A percentile compares a stretch with the other conserved stretches of the same genome.
These are phyloP conservation scores for Candida hispaniensis DNA, from an alignment of 805 yeast species.

Conservation along the genomic window DNA sequence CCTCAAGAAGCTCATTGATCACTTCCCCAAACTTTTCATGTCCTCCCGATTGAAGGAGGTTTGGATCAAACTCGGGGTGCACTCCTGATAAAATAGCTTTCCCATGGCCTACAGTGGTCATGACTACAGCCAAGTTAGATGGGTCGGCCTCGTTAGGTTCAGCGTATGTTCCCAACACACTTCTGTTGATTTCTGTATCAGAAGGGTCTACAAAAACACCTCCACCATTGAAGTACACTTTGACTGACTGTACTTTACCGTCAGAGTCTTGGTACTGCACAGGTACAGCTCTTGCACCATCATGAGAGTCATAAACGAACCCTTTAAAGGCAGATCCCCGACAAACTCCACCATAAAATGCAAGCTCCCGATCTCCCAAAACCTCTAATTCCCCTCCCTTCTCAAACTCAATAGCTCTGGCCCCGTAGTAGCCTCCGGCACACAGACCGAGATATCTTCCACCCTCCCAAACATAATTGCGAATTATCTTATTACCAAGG, in stretches of 20 bases:
- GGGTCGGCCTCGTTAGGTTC: conserved; percentile 45
- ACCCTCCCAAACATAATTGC: conserved; percentile 59
- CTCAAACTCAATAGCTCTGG: conserved; percentile 71
- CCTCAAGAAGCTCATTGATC: conserved; percentile 33
- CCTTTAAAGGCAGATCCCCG: conserved; percentile 78
- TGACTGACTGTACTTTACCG: conserved; percentile 15
- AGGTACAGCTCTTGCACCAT: conserved; percentile 52
- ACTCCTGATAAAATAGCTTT: conserved; percentile 67
- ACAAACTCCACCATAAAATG: conserved; percentile 70
- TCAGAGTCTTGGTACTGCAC: conserved; percentile 8
- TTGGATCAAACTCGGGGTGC: conserved; percentile 76
- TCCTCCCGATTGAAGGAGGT: conserved; percentile 33
- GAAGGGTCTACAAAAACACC: conserved; percentile 50
- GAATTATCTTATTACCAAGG: conserved; percentile 48
- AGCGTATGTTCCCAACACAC: conserved; percentile 59
- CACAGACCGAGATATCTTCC: conserved; percentile 84
- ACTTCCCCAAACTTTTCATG: conserved; percentile 29
- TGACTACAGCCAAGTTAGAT: conserved; percentile 53
- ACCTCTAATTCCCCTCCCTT: conserved; percentile 68
- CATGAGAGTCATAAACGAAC: conserved; percentile 64
- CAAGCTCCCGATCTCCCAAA: conserved; percentile 72
- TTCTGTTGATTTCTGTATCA: conserved; percentile 56
- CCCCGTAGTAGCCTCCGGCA: conserved; percentile 88
- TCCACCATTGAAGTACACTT: conserved; percentile 77
- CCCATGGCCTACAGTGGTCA: conserved; percentile 63